Base-by-base conservation (phyloP, 2,329 filamentous ascomycete genomes). In the Acrocalymma vagum region DNA sequence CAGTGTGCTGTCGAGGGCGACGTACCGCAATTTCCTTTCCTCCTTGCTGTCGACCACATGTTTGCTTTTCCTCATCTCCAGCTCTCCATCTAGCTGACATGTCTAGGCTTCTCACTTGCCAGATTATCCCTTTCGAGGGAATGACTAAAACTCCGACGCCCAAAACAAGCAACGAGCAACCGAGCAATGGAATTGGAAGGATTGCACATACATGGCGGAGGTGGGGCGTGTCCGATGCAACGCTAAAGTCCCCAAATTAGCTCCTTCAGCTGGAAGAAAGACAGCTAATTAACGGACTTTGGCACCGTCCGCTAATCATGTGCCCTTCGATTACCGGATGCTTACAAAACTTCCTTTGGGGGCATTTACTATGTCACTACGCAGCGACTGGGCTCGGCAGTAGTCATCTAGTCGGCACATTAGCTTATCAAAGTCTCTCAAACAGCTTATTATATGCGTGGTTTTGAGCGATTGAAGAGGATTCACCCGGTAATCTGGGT, bases 281-380 rank as follows among this genome's bases (percentile, higher is more conserved):
- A 16, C 9, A 47, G 42, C 29, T 54, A 63, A 63, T 63, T 62
- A 51, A 48, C 50, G 48, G 53, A 53, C 49, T 44, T 58, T 45
- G 27, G 10, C 15, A 16, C 17, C 11, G 26, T 17, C 27, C 18
- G n/a, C 27, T 34, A n/a, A n/a, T n/a, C n/a, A n/a, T n/a, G 26
- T 22, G 30, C 28, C 23, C 22, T 14, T 30, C 36, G 59, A 54
- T 64, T 62, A 60, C 42, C 32, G 40, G 25, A 61, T 60, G 62
- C 62, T 65, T 53, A 65, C 60, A 51, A 50, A 61, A 49, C 41
- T 27, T 21, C 23, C 18, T 11, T 37, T 22, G 24, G 16, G 26
- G 34, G 29, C 30, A 29, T 38, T 40, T n/a, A 25, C 27, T 29
- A 38, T 41, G 35, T 29, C 29, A 36, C 42, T 24, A 45, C 17